Percentiles rank a stretch among this genome's conserved stretches.
Conservation (phyloP, 2,329 filamentous ascomycete species). For the Aureobasidium sp. region DNA sequence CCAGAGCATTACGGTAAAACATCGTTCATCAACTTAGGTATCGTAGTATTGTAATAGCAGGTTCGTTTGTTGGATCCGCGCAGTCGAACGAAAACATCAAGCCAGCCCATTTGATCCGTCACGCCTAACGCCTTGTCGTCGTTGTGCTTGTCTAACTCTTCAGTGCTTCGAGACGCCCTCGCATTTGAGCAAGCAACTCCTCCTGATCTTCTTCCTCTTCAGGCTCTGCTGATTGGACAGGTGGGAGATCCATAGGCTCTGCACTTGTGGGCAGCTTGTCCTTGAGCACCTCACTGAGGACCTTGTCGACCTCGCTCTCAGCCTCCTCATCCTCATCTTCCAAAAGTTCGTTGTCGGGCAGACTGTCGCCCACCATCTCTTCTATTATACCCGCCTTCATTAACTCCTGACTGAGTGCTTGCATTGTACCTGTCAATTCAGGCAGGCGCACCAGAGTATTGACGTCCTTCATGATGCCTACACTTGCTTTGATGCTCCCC, state of each 20-base stretch:
- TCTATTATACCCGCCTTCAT: conserved; percentile 95
- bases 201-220: conserved; percentile 82
- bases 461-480: conserved; percentile 95
- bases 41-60: not conserved
- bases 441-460: conserved; percentile 79
- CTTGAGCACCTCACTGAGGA: conserved; percentile 83
- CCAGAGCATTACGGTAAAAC: not conserved
- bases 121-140: conserved; percentile 5
- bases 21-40: not conserved
- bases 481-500: conserved; percentile 76
- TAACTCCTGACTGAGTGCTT: conserved; percentile 75
- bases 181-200: conserved; percentile 89
- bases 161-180: conserved; percentile 80
- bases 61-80: not conserved
- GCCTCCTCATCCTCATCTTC: conserved; percentile 69
- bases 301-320: conserved; percentile 80
- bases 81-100: not conserved
- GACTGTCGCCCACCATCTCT: conserved; percentile 85
- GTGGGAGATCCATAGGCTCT: conserved; percentile 42
- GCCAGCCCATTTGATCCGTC: not conserved
- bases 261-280: conserved; percentile 63
- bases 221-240: conserved; percentile 48
- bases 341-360: conserved; percentile 66
- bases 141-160: conserved; percentile 57
- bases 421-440: conserved; percentile 83